These are phyloP conservation scores for Lactifluus subvellereus DNA, from an alignment of 768 basidiomycete genomes.

Conservation along the genomic window DNA sequence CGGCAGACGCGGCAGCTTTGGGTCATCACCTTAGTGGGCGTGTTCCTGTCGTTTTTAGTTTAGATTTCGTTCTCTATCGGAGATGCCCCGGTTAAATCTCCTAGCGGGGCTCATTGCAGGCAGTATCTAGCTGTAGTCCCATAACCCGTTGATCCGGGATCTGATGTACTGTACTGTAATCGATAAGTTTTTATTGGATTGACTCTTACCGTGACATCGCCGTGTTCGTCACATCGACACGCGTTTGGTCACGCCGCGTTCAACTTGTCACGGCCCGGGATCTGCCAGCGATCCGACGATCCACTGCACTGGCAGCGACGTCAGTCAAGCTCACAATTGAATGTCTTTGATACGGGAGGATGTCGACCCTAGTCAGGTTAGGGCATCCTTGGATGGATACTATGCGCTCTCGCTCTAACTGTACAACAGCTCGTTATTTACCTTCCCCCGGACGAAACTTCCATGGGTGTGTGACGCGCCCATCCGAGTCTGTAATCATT, in stretches of 20 bases:
- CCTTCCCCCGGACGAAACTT: constrained; percentile 16
- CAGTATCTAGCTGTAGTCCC: not conserved
- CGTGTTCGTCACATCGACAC: not conserved
- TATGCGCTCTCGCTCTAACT: not conserved
- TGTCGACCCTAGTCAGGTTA: constrained; percentile 22
- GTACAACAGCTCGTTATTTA: constrained; percentile 17
- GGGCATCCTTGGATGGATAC: not conserved
- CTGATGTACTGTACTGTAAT: not conserved
- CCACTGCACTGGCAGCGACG: too few species aligned
- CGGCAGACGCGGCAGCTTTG: not conserved
- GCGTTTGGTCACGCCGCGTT: not conserved
- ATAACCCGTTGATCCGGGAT: not conserved
- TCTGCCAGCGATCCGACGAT: too few species aligned
- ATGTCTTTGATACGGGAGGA: constrained; percentile 15
- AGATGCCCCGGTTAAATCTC: not conserved
- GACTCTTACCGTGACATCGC: too few species aligned
- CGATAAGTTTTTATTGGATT: too few species aligned
- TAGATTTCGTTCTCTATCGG: not conserved
- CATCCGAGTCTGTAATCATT: not conserved
- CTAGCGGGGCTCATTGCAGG: not conserved
- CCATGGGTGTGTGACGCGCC: not conserved
- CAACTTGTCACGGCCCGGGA: too few species aligned
- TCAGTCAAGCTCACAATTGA: not conserved
- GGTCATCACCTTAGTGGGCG: not conserved
- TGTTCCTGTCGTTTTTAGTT: not conserved